Evolutionary conservation across 2,329 filamentous ascomycete genomes (phyloP), one percentile per base, ranked within the genome.

Genomic region (Neopestalotiopsis clavispora): DNA sequence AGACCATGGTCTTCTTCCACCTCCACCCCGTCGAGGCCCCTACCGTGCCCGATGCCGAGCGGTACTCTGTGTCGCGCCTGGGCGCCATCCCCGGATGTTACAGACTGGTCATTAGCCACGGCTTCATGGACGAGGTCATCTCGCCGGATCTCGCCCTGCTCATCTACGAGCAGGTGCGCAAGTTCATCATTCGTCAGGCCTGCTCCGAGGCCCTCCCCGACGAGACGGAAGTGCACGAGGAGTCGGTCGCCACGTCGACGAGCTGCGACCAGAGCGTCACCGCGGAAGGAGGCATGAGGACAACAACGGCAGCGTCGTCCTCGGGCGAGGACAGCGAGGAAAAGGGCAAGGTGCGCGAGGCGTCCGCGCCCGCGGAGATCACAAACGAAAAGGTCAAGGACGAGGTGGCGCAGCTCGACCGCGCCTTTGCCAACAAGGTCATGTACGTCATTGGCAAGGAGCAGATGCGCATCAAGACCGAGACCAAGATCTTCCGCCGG

Each of bases 1-100:
- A 92, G 38, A 86, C 93, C 12, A 86, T 88, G n/a, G 84, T 94
- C 1, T 94, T 94, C 78, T 92, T 94, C 77, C 92, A 94, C 74
- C 84, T 94, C 69, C 88, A 90, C 5, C 86, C 90, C 0, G 82
- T 93, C 0, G 85, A 89, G 38, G 80, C 83, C 1, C 91, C 91
- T 0, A 85, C 84, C 0, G 85, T 90, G 2, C 77, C 85, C 0
- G 75, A 82, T 4, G 76, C 76, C 1, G 84, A 88, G 70, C 80
- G 86, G 2, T 88, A 86, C 69, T 76, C 82, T 28, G 80, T 87
- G 56, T 80, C 80, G 13, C 80, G 80, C 6, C 78, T 81, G 59
- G 72, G 75, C n/a, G 75, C 78, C 32, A 79, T 92, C 20, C 88
- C 88, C 0, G 87, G 89, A 40, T 91, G 89, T 72, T 94, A 93